A percentile compares a stretch with the other conserved stretches of the same genome.
Evolutionary conservation across 1,284 basidiomycete species (phyloP).

Genomic region (Papiliotrema terrestris): DNA sequence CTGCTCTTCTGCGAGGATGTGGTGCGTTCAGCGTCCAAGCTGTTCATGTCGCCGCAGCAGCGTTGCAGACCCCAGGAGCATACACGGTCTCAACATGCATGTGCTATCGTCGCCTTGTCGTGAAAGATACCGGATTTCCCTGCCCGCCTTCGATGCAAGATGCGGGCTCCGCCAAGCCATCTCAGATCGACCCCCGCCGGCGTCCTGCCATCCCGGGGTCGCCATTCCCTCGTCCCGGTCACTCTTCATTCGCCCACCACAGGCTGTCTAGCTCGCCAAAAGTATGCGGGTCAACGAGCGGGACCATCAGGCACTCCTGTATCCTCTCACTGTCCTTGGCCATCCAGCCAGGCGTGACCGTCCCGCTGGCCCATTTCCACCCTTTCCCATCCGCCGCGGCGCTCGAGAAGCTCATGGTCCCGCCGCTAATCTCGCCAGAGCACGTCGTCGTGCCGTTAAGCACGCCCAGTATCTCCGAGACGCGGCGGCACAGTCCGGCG

Average conservation of each 20-base stretch:
- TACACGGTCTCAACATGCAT: too few relatives aligned
- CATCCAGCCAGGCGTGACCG: constrained; percentile 69
- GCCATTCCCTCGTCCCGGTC: not conserved
- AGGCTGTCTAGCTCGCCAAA: constrained; percentile 40
- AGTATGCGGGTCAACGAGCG: constrained; percentile 28
- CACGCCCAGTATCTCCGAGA: constrained; percentile 77
- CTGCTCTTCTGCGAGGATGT: too few relatives aligned
- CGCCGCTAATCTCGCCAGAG: constrained; percentile 15
- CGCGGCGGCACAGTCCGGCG: constrained; percentile 64
- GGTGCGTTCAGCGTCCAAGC: too few relatives aligned
- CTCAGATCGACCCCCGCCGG: too few relatives aligned
- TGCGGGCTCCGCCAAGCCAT: too few relatives aligned
- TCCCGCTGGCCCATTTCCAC: constrained; percentile 66
- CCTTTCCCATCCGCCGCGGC: constrained; percentile 65
- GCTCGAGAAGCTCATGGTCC: constrained; percentile 57
- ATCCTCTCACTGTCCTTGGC: constrained; percentile 66
- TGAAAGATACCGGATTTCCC: too few relatives aligned
- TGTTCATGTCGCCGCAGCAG: not conserved
- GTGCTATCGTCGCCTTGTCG: too few relatives aligned
- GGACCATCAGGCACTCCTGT: constrained; percentile 21
- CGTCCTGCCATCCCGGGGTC: not conserved
- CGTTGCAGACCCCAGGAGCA: too few relatives aligned
- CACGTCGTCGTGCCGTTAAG: constrained; percentile 61
- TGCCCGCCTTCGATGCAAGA: too few relatives aligned
- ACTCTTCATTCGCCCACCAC: constrained; percentile 21